These are phyloP conservation scores for Sphagnurus paluster DNA, from an alignment of 1,284 basidiomycete species.

Conservation along the genomic window DNA sequence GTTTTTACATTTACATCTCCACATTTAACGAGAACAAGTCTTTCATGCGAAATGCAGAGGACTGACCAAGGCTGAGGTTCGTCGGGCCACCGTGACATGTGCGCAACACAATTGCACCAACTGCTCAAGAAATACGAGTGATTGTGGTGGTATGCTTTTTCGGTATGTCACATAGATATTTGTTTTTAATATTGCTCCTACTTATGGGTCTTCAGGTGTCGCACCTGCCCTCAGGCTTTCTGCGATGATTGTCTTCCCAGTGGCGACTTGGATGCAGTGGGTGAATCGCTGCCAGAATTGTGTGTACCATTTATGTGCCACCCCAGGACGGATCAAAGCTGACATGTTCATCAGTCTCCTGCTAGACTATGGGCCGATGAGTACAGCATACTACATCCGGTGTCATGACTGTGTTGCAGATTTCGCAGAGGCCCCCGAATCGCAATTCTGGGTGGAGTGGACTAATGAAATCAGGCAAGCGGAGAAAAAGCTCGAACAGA, in stretches of 20 bases:
- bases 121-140: slow-evolving; percentile 41
- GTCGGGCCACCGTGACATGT: slow-evolving; percentile 32
- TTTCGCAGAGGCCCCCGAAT: slow-evolving; percentile 18
- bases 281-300: slow-evolving; percentile 59
- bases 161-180: slow-evolving; percentile 30
- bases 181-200: neutral
- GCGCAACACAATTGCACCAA: slow-evolving; percentile 49
- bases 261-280: slow-evolving; percentile 49
- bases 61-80: slow-evolving; percentile 29
- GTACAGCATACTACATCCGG: slow-evolving; percentile 45
- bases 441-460: slow-evolving; percentile 21
- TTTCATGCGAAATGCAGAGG: slow-evolving; percentile 52
- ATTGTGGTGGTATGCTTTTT: slow-evolving; percentile 53
- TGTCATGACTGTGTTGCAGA: slow-evolving; percentile 43
- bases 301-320: slow-evolving; percentile 28
- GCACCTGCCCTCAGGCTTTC: slow-evolving; percentile 56
- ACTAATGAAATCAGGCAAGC: slow-evolving; percentile 13
- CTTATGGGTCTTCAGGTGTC: slow-evolving; percentile 50
- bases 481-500: slow-evolving; percentile 10
- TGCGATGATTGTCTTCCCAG: slow-evolving; percentile 61
- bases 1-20: neutral
- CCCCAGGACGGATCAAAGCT: slow-evolving; percentile 5
- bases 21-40: slow-evolving; percentile 31
- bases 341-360: slow-evolving; percentile 31
- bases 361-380: slow-evolving; percentile 36